These are phyloP conservation scores for Flammula alnicola DNA, from an alignment of 1,284 basidiomycete species.

Conservation along the genomic window DNA sequence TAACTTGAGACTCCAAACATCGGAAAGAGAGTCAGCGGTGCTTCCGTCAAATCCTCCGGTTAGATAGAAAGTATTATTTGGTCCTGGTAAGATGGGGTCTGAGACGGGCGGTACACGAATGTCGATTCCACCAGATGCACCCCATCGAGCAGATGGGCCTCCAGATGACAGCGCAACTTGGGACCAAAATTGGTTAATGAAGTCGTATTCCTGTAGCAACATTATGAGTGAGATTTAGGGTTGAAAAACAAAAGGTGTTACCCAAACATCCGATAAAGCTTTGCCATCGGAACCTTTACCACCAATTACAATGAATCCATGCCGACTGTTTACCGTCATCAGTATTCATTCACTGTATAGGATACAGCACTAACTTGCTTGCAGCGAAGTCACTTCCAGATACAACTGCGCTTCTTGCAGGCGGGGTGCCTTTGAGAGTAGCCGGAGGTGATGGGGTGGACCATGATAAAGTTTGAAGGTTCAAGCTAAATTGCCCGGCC, in stretches of 20 bases:
- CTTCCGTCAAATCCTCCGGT: slow-evolving; percentile 65
- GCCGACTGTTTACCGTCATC: slow-evolving; percentile 50
- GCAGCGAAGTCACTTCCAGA: slow-evolving; percentile 72
- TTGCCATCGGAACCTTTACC: slow-evolving; percentile 57
- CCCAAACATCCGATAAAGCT: slow-evolving; percentile 73
- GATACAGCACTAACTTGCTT: slow-evolving; percentile 64
- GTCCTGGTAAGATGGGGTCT: slow-evolving; percentile 49
- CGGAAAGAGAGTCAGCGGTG: slow-evolving; percentile 51
- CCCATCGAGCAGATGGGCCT: slow-evolving; percentile 64
- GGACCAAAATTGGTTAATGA: slow-evolving; percentile 74
- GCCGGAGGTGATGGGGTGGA: slow-evolving; percentile 54
- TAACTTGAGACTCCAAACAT: slow-evolving; percentile 70
- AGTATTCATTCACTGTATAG: slow-evolving; percentile 16
- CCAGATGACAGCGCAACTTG: slow-evolving; percentile 54
- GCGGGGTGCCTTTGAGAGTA: slow-evolving; percentile 50
- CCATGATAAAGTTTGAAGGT: slow-evolving; percentile 67
- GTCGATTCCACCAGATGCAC: slow-evolving; percentile 75
- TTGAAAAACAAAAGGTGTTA: slow-evolving; percentile 35
- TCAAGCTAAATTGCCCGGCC: slow-evolving; percentile 44
- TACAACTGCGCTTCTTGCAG: slow-evolving; percentile 66
- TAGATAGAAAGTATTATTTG: slow-evolving; percentile 72
- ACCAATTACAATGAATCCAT: slow-evolving; percentile 72
- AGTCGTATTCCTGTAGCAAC: slow-evolving; percentile 68
- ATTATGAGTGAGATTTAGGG: not conserved
- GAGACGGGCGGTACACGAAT: slow-evolving; percentile 45